Evolutionary conservation across 1,284 basidiomycete genomes (phyloP).

Genomic region (Leccinum fallax): DNA sequence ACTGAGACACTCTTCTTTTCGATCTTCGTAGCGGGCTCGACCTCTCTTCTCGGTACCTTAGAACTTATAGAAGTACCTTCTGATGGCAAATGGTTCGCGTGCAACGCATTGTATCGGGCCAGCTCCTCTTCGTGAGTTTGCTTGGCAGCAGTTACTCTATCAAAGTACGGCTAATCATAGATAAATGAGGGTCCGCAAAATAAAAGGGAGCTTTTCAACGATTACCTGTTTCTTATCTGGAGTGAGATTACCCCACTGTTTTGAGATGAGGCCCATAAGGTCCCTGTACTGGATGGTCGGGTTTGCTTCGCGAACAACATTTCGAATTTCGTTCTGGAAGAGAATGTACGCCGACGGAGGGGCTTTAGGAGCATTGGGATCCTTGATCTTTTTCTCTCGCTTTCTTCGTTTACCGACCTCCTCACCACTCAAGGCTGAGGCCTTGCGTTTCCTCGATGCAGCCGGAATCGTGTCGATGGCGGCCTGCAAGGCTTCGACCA

Average conservation of each 20-base stretch:
- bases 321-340: constrained; percentile 92
- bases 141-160: constrained; percentile 44
- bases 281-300: constrained; percentile 74
- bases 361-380: constrained; percentile 94
- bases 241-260: constrained; percentile 73
- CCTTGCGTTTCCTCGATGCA: constrained; percentile 56
- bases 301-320: constrained; percentile 65
- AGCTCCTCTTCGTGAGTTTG: constrained; percentile 51
- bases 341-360: constrained; percentile 94
- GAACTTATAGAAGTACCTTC: constrained; percentile 26
- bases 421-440: constrained; percentile 44
- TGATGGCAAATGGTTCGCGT: constrained; percentile 46
- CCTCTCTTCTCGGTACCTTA: constrained; percentile 26
- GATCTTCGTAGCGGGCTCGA: constrained; percentile 18
- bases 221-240: constrained; percentile 75
- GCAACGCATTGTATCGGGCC: constrained; percentile 53
- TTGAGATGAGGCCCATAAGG: constrained; percentile 70
- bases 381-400: constrained; percentile 66
- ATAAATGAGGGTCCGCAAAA: constrained; percentile 4
- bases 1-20: constrained; percentile 28
- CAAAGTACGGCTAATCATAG: constrained; percentile 28
- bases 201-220: constrained; percentile 6
- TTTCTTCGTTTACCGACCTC: constrained; percentile 46
- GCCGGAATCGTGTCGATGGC: constrained; percentile 36
- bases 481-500: constrained; percentile 31